These are phyloP conservation scores for Eucalyptus polybractea DNA, from an alignment of 345 rosid species.

Conservation along the genomic window DNA sequence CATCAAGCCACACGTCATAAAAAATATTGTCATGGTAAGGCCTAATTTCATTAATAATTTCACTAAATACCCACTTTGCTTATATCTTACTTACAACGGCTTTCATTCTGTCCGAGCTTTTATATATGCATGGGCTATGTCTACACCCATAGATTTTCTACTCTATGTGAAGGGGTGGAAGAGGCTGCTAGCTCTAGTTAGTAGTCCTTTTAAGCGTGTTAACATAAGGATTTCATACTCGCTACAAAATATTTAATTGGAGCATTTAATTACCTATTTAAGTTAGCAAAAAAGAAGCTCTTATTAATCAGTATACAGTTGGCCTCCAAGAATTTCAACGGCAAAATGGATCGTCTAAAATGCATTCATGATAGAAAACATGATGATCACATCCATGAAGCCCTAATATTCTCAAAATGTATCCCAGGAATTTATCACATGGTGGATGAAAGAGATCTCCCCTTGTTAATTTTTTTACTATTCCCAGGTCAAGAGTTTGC, in stretches of 20 bases:
- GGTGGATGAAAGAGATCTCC: not conserved
- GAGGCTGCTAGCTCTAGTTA: not conserved
- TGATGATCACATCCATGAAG: not conserved
- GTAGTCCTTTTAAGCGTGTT: not conserved
- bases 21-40: constrained; percentile 8
- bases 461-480: not conserved
- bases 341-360: not conserved
- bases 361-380: not conserved
- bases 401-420: not conserved
- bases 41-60: not conserved
- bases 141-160: not conserved
- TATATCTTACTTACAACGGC: not conserved
- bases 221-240: not conserved
- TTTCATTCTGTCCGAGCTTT: not conserved
- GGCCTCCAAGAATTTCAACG: not conserved
- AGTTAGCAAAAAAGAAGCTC: not conserved
- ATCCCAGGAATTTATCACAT: not conserved
- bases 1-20: constrained; percentile 6
- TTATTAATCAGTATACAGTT: not conserved
- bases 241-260: not conserved
- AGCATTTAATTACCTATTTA: not conserved
- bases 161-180: not conserved
- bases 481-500: not conserved
- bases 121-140: not conserved
- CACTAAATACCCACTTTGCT: not conserved